Conservation (phyloP, 225 moss, liverwort and hornwort genomes). For the Bryoerythrophyllum caledonicum region DNA sequence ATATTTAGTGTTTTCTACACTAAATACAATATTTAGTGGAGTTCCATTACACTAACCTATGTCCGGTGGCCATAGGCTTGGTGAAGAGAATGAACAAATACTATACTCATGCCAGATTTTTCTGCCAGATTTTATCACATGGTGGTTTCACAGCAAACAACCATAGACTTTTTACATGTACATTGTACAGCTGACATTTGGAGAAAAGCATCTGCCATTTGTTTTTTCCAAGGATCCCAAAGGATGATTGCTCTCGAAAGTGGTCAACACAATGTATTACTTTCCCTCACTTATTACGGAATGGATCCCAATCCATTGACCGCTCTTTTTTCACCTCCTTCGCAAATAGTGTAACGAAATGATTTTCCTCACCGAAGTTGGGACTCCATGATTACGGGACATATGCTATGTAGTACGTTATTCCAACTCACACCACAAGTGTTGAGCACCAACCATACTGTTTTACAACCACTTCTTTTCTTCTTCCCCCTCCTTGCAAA, state of each 20-base stretch:
- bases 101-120: no score
- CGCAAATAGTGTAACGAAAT: background rate
- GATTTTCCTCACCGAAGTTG: background rate
- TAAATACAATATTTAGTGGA: no score
- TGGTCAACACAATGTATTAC: accelerated
- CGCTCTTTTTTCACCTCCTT: background rate
- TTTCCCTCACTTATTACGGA: constrained; percentile 2
- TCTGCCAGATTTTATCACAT: no score
- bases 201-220: background rate
- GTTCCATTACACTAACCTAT: no score
- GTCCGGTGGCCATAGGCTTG: no score
- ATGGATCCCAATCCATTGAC: background rate
- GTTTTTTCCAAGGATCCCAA: background rate
- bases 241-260: constrained; percentile 1
- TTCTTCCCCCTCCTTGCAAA: no score
- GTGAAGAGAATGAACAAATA: no score
- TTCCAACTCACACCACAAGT: constrained; percentile 2
- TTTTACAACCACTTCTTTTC: background rate
- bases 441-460: background rate
- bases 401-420: background rate
- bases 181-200: background rate
- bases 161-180: no score
- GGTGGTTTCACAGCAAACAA: no score
- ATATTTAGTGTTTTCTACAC: no score
- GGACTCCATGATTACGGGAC: constrained; percentile 14